Evolutionary conservation across 164 flowering plant genomes (phyloP).

Genomic region (Tetracentron sinense): DNA sequence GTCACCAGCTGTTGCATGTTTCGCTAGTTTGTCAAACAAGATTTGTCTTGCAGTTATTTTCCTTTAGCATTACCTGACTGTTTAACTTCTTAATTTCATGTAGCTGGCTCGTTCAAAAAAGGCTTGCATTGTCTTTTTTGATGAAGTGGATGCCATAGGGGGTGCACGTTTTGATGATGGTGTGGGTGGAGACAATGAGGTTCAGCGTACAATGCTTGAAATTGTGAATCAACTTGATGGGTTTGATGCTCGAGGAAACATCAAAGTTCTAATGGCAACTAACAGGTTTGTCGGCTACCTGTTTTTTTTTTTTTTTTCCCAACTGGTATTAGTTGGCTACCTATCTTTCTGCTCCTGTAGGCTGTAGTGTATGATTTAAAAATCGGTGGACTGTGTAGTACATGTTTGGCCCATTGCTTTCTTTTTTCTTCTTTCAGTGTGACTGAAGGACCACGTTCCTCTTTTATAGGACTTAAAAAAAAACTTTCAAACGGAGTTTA

Average conservation of each 20-base stretch:
- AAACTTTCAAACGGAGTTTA: no score
- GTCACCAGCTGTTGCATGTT: constrained; percentile 26
- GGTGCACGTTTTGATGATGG: constrained; percentile 99
- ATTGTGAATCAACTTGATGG: constrained; percentile 98
- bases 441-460: no score
- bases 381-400: no score
- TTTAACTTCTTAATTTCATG: constrained; percentile 4
- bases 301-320: no score
- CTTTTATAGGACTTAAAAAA: no score
- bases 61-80: background rate
- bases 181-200: constrained; percentile 96
- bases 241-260: constrained; percentile 95
- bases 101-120: constrained; percentile 99
- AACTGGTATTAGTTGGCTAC: no score
- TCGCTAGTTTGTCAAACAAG: background rate
- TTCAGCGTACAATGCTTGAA: constrained; percentile 98
- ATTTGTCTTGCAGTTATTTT: background rate
- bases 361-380: no score
- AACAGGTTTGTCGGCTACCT: constrained; percentile 58
- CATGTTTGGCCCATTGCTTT: no score
- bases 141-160: constrained; percentile 99
- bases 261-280: constrained; percentile 96
- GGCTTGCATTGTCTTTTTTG: constrained; percentile 95
- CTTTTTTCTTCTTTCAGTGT: no score
- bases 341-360: no score